Conservation (phyloP, 768 basidiomycete genomes). For the Rhodotorula diobovata region DNA sequence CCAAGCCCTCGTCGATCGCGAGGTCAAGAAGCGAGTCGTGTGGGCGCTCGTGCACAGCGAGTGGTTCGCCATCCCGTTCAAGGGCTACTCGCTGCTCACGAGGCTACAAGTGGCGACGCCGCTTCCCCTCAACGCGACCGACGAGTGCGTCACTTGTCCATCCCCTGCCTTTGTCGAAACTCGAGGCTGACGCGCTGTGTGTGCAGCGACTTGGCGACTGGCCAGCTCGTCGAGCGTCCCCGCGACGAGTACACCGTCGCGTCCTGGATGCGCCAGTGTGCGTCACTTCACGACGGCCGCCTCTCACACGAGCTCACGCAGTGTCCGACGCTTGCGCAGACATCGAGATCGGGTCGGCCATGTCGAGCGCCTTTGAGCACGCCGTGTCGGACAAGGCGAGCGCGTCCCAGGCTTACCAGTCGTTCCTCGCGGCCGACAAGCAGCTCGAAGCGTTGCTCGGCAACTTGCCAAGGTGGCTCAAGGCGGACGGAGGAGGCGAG, state of each 20-base stretch:
- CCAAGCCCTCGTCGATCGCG: constrained; percentile 31
- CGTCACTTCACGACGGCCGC: not conserved
- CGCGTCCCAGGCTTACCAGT: constrained; percentile 17
- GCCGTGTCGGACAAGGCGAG: constrained; percentile 13
- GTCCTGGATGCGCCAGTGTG: constrained; percentile 30
- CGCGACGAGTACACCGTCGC: constrained; percentile 22
- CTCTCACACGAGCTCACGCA: not conserved
- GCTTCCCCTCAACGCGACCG: constrained; percentile 30
- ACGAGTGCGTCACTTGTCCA: constrained; percentile 9
- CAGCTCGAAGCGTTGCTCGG: constrained; percentile 23
- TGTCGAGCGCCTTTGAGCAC: constrained; percentile 28
- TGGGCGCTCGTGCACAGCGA: constrained; percentile 32
- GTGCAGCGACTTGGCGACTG: not conserved
- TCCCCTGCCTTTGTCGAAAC: too few relatives aligned
- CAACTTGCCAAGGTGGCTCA: constrained; percentile 24
- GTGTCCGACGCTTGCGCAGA: not conserved
- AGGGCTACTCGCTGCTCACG: constrained; percentile 12
- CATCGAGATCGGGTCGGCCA: constrained; percentile 29
- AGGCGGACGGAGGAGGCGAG: not conserved
- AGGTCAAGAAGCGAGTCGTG: constrained; percentile 27
- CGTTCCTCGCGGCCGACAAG: constrained; percentile 32
- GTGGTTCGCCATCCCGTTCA: constrained; percentile 35
- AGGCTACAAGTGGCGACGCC: constrained; percentile 27
- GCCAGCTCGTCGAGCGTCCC: constrained; percentile 13
- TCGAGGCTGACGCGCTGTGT: too few relatives aligned